These are phyloP conservation scores for Euphorbia peplus DNA, from an alignment of 345 rosid genomes.

Conservation along the genomic window DNA sequence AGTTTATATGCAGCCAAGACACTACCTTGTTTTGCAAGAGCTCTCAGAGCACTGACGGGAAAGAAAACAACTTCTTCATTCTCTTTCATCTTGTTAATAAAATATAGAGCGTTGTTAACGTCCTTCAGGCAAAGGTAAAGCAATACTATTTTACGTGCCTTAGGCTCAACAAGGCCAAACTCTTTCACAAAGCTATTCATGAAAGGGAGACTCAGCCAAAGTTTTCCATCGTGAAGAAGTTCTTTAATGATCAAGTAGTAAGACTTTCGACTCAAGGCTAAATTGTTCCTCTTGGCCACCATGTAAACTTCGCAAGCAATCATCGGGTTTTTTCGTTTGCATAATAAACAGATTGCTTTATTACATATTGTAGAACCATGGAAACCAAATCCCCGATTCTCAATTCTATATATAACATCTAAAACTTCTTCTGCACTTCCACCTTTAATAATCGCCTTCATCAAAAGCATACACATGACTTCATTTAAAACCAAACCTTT, in stretches of 20 bases:
- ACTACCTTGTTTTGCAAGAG: slow-evolving; percentile 46
- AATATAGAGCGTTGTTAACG: slow-evolving; percentile 28
- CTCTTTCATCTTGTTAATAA: slow-evolving; percentile 39
- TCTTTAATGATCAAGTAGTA: slow-evolving; percentile 35
- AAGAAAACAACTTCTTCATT: slow-evolving; percentile 25
- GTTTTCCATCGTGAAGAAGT: slow-evolving; percentile 30
- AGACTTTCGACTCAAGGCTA: slow-evolving; percentile 35
- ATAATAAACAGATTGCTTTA: slow-evolving; percentile 49
- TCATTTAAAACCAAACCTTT: slow-evolving; percentile 45
- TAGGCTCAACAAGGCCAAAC: slow-evolving; percentile 43
- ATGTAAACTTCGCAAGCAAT: slow-evolving; percentile 44
- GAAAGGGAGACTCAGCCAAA: slow-evolving; percentile 31
- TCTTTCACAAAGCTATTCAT: slow-evolving; percentile 42
- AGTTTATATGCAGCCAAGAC: slow-evolving; percentile 62
- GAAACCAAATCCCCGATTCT: slow-evolving; percentile 32
- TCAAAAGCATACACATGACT: slow-evolving; percentile 36
- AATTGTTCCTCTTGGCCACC: slow-evolving; percentile 46
- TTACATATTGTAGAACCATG: slow-evolving; percentile 36
- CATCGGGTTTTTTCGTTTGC: slow-evolving; percentile 46
- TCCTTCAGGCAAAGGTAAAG: slow-evolving; percentile 46
- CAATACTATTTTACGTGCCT: slow-evolving; percentile 37
- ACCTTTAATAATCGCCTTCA: slow-evolving; percentile 38
- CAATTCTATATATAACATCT: slow-evolving; percentile 40
- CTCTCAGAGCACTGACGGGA: slow-evolving; percentile 41
- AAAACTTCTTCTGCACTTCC: slow-evolving; percentile 48